A percentile compares a stretch with the other conserved stretches of the same genome.
Evolutionary conservation across 805 yeast species (phyloP).

Genomic region (Suhomyces canberraensis): DNA sequence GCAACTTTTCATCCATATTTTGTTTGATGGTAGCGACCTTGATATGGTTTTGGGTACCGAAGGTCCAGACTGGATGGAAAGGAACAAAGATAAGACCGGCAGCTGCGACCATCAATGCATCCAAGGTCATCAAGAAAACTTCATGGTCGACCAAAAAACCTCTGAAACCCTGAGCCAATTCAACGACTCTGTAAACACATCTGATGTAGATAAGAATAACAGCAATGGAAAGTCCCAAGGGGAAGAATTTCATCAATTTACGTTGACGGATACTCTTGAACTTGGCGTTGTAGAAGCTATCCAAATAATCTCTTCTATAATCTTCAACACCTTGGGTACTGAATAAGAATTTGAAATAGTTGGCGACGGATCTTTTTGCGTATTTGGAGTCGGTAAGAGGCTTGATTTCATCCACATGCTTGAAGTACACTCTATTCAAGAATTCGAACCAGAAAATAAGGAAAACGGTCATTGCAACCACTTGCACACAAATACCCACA

Average conservation of each 20-base stretch:
- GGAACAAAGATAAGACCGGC: slow-evolving; percentile 34
- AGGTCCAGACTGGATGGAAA: slow-evolving; percentile 38
- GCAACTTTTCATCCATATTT: slow-evolving; percentile 17
- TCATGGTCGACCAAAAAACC: slow-evolving; percentile 38
- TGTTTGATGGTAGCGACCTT: slow-evolving; percentile 26
- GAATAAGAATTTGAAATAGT: slow-evolving; percentile 27
- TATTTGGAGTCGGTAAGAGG: slow-evolving; percentile 9
- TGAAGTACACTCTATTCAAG: slow-evolving; percentile 30
- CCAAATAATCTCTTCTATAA: slow-evolving; percentile 24
- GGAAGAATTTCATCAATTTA: slow-evolving; percentile 29
- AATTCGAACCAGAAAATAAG: slow-evolving; percentile 36
- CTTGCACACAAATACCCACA: slow-evolving; percentile 38
- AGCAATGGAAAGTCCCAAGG: slow-evolving; percentile 31
- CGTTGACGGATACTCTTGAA: slow-evolving; percentile 22
- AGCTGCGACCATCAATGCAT: slow-evolving; percentile 36
- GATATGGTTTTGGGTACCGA: slow-evolving; percentile 27
- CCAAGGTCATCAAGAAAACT: slow-evolving; percentile 35
- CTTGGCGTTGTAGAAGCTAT: slow-evolving; percentile 26
- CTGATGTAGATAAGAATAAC: slow-evolving; percentile 32
- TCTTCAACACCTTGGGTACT: slow-evolving; percentile 21
- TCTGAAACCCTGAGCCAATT: slow-evolving; percentile 35
- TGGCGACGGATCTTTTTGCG: slow-evolving; percentile 19
- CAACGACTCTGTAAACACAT: slow-evolving; percentile 38
- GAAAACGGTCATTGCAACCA: slow-evolving; percentile 37
- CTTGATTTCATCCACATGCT: slow-evolving; percentile 13